Conservation (phyloP, 805 yeast species). For the Priceomyces medius region DNA sequence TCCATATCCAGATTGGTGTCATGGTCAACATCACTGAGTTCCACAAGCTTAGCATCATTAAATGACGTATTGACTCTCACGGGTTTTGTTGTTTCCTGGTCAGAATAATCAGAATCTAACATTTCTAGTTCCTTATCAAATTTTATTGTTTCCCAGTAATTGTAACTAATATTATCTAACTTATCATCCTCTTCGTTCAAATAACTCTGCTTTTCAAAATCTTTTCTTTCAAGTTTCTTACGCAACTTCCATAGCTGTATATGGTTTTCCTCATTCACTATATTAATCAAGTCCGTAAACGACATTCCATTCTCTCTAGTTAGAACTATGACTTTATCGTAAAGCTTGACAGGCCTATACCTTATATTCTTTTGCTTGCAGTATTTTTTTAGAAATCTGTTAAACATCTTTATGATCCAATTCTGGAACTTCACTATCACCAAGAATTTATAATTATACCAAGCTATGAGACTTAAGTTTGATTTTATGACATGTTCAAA, state of each 20-base stretch:
- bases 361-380: slow-evolving; percentile 17
- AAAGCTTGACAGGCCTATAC: slow-evolving; percentile 19
- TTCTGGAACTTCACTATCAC: slow-evolving; percentile 28
- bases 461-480: slow-evolving; percentile 21
- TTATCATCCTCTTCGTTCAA: slow-evolving; percentile 6
- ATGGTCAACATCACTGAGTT: slow-evolving; percentile 3
- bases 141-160: slow-evolving; percentile 36
- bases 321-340: slow-evolving; percentile 24
- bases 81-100: neutral
- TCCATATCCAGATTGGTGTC: slow-evolving; percentile 9
- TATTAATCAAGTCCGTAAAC: slow-evolving; percentile 20
- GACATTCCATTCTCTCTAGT: slow-evolving; percentile 20
- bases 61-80: neutral
- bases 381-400: slow-evolving; percentile 30
- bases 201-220: neutral
- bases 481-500: slow-evolving; percentile 18
- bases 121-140: slow-evolving; percentile 27
- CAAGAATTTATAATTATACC: slow-evolving; percentile 25
- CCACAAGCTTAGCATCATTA: neutral
- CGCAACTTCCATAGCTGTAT: slow-evolving; percentile 18
- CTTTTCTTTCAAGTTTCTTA: slow-evolving; percentile 9
- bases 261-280: slow-evolving; percentile 27
- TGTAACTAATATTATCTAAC: slow-evolving; percentile 26
- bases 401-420: slow-evolving; percentile 39
- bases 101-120: slow-evolving; percentile 11